These are phyloP conservation scores for Kwoniella bestiolae DNA, from an alignment of 768 basidiomycete genomes.

Conservation along the genomic window DNA sequence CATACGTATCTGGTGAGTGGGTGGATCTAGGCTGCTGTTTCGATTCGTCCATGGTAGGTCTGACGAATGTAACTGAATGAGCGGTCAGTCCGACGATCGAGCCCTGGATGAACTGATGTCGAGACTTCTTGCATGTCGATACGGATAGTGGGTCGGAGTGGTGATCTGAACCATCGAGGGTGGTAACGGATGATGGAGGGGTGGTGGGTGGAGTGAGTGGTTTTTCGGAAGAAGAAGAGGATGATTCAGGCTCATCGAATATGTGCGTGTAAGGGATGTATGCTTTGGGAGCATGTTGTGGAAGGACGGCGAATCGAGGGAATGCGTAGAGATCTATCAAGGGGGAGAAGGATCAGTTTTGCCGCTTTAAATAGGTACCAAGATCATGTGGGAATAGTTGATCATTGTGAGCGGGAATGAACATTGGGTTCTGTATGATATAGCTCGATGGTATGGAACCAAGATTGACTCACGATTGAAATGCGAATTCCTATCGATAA, in stretches of 20 bases:
- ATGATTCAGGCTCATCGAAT: conserved; percentile 21
- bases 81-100: conserved; percentile 30
- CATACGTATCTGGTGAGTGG: conserved; percentile 17
- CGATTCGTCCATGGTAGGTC: conserved; percentile 15
- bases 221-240: not conserved
- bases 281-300: conserved; percentile 49
- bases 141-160: not conserved
- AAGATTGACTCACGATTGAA: conserved; percentile 56
- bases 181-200: conserved; percentile 11
- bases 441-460: too few relatives aligned
- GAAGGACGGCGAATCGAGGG: conserved; percentile 52
- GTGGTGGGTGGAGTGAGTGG: conserved; percentile 24
- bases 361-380: too few relatives aligned
- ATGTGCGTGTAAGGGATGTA: conserved; percentile 52
- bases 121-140: conserved; percentile 7
- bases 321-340: conserved; percentile 56
- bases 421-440: too few relatives aligned
- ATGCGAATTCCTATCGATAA: conserved; percentile 53
- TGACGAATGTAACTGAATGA: conserved; percentile 39
- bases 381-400: too few relatives aligned
- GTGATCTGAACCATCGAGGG: conserved; percentile 3
- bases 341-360: not conserved
- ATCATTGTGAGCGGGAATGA: too few relatives aligned
- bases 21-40: conserved; percentile 8
- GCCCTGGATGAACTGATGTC: conserved; percentile 35